Percentiles rank a stretch among this genome's conserved stretches.
Conservation (phyloP, 75 land plant genomes). For the Larix kaempferi region DNA sequence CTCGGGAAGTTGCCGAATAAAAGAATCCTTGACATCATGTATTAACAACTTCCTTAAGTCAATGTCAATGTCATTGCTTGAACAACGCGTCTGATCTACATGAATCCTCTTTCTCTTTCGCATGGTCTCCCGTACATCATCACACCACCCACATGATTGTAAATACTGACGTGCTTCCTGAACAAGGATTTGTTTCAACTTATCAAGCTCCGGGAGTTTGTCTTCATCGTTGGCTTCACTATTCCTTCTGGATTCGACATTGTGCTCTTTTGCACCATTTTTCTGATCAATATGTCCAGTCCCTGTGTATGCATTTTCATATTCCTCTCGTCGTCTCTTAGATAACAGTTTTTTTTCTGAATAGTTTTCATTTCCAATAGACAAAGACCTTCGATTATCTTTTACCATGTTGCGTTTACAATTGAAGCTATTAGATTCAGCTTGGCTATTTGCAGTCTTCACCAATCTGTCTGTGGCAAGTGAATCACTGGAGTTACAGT, state of each 20-base stretch:
- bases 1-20: conserved; percentile 39
- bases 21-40: conserved; percentile 19
- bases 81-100: no score
- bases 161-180: conserved; percentile 35
- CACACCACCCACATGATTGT: conserved; percentile 44
- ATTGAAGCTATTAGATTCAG: not conserved
- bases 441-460: not conserved
- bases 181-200: conserved; percentile 35
- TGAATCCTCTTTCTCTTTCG: conserved; percentile 27
- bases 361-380: not conserved
- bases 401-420: not conserved
- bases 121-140: conserved; percentile 48
- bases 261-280: conserved; percentile 14
- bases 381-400: not conserved
- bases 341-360: not conserved
- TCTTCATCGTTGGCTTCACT: not conserved
- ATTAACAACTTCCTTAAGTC: conserved; percentile 38
- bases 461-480: not conserved
- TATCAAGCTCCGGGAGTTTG: conserved; percentile 10
- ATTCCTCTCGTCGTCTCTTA: conserved; percentile 29
- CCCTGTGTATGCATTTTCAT: not conserved
- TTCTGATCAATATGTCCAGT: conserved; percentile 7
- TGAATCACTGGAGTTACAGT: no score
- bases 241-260: conserved; percentile 8
- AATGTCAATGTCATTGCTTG: no score